Percentiles rank a stretch among this genome's conserved stretches.
These are phyloP conservation scores for Fraxinus baroniana DNA, from an alignment of 305 asterid genomes.

Conservation along the genomic window DNA sequence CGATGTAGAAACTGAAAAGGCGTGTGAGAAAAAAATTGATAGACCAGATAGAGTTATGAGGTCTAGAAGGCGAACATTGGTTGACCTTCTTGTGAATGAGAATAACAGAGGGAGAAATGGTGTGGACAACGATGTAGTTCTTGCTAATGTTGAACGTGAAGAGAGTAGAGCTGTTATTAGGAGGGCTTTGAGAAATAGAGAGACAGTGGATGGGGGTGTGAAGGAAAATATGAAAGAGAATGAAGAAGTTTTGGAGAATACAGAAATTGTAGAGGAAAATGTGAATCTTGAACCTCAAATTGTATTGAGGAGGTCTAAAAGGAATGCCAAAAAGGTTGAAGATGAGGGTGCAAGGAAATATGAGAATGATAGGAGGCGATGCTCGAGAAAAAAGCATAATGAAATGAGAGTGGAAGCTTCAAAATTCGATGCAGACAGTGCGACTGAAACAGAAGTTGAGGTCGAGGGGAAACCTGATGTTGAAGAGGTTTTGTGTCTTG, in stretches of 20 bases:
- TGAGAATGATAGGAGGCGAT: conserved; percentile 4
- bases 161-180: conserved; percentile 24
- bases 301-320: conserved; percentile 41
- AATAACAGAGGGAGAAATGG: conserved; percentile 33
- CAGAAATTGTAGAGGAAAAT: conserved; percentile 23
- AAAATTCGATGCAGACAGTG: conserved; percentile 6
- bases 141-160: conserved; percentile 21
- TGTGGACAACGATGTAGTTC: conserved; percentile 9
- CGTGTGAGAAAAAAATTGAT: conserved; percentile 19
- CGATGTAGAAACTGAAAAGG: conserved; percentile 12
- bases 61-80: conserved; percentile 32
- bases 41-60: conserved; percentile 38
- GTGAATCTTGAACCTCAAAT: conserved; percentile 28
- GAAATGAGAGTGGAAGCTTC: conserved; percentile 20
- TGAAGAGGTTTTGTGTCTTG: conserved; percentile 14
- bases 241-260: conserved; percentile 25
- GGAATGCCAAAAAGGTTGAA: conserved; percentile 32
- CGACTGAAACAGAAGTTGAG: conserved; percentile 13
- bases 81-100: conserved; percentile 26
- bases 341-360: conserved; percentile 19
- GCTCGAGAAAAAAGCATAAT: conserved; percentile 13
- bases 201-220: conserved; percentile 21
- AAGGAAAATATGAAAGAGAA: conserved; percentile 23
- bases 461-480: conserved; percentile 10
- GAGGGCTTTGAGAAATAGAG: conserved; percentile 34